These are phyloP conservation scores for Austroboletus niveus DNA, from an alignment of 1,284 basidiomycete species.

Conservation along the genomic window DNA sequence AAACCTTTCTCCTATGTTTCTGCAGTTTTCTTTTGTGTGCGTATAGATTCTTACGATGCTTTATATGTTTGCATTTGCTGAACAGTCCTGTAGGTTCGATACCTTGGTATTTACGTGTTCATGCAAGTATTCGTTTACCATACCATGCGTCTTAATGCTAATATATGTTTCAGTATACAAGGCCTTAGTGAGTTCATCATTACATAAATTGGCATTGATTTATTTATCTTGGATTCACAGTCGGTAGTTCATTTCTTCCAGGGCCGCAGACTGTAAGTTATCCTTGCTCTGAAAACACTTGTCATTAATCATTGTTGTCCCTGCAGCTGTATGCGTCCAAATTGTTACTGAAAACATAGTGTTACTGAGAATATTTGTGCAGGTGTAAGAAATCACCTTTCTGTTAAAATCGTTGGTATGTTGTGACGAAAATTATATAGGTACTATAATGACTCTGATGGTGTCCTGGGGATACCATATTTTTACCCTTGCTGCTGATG, in stretches of 20 bases:
- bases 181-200: conserved; percentile 4
- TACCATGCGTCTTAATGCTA: background rate
- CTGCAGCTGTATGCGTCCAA: conserved; percentile 4
- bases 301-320: background rate
- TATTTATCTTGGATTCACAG: background rate
- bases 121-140: too few species aligned
- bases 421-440: background rate
- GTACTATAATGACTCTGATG: conserved; percentile 1
- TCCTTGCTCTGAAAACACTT: background rate
- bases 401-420: background rate
- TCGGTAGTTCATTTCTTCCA: conserved; percentile 4
- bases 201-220: background rate
- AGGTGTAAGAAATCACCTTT: background rate
- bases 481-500: conserved; percentile 12
- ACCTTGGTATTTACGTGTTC: too few species aligned
- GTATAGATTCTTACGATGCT: background rate
- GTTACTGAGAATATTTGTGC: background rate
- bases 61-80: background rate
- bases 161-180: background rate
- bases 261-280: conserved; percentile 3
- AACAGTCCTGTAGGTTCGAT: background rate
- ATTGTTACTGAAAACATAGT: background rate
- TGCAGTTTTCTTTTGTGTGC: conserved; percentile 11
- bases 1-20: conserved; percentile 17
- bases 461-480: conserved; percentile 10